Percentiles rank a stretch among this genome's conserved stretches.
Conservation (phyloP, 2,329 filamentous ascomycete genomes). For the Nannizzia gypsea region DNA sequence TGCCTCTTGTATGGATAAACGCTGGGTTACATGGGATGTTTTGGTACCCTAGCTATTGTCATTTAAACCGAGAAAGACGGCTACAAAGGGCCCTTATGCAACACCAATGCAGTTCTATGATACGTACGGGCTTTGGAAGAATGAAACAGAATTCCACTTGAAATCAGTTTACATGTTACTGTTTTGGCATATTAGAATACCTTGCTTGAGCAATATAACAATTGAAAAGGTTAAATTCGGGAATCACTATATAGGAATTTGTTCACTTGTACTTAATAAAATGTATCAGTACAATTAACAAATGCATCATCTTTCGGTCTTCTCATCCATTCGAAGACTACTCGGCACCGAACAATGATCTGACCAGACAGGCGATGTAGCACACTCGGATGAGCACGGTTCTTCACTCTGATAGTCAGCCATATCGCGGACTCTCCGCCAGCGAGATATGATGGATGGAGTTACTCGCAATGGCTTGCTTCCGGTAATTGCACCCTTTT, state of each 20-base stretch:
- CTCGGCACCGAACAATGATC: not conserved
- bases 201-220: too few species aligned
- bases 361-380: not conserved
- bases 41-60: not conserved
- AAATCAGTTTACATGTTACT: not conserved
- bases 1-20: not conserved
- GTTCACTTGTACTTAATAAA: too few species aligned
- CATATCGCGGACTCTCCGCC: constrained; percentile 9
- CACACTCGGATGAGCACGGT: not conserved
- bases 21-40: not conserved
- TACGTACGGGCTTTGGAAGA: not conserved
- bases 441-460: constrained; percentile 14
- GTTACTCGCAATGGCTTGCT: constrained; percentile 6
- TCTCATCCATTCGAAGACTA: not conserved
- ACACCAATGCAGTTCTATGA: not conserved
- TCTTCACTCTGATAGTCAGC: not conserved
- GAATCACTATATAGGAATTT: too few species aligned
- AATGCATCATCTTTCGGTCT: not conserved
- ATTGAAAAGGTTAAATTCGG: too few species aligned
- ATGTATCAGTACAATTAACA: not conserved
- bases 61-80: not conserved
- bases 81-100: not conserved
- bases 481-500: too few species aligned
- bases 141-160: not conserved
- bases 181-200: too few species aligned